These are phyloP conservation scores for Sodiomyces alkalinus DNA, from an alignment of 2,329 filamentous ascomycete genomes.

Conservation along the genomic window DNA sequence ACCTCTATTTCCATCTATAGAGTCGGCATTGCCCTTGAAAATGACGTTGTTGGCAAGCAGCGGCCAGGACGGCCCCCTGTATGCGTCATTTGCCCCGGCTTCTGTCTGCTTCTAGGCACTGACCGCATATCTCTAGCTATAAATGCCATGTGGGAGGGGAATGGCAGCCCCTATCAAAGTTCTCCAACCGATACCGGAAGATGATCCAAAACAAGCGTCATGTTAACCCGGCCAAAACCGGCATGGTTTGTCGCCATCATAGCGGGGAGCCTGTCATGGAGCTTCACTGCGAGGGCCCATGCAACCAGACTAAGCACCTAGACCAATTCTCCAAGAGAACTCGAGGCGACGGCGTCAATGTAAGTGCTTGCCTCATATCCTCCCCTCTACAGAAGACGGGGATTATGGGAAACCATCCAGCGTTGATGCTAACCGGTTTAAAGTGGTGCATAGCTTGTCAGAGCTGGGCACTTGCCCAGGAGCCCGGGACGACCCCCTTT, in stretches of 20 bases:
- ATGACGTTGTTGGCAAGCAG: no score
- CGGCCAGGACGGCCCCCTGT: no score
- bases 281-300: conserved; percentile 16
- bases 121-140: conserved; percentile 11
- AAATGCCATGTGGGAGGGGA: conserved; percentile 21
- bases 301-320: conserved; percentile 12
- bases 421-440: background rate
- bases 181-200: conserved; percentile 18
- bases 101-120: no score
- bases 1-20: no score
- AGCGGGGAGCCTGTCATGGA: conserved; percentile 11
- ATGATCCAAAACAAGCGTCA: conserved; percentile 10
- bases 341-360: conserved; percentile 13
- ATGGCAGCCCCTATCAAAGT: conserved; percentile 16
- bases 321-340: conserved; percentile 16
- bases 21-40: no score
- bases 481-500: conserved; percentile 11
- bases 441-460: conserved; percentile 19
- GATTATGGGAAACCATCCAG: background rate
- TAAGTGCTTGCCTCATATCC: conserved; percentile 12
- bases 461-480: conserved; percentile 20
- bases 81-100: no score
- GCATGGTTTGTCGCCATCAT: conserved; percentile 22
- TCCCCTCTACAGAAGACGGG: no score
- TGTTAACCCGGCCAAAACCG: conserved; percentile 15